A percentile compares a stretch with the other conserved stretches of the same genome.
phyloP scores from a whole-genome alignment of 2,329 filamentous ascomycete genomes.

The Dactylonectria estremocensis region DNA sequence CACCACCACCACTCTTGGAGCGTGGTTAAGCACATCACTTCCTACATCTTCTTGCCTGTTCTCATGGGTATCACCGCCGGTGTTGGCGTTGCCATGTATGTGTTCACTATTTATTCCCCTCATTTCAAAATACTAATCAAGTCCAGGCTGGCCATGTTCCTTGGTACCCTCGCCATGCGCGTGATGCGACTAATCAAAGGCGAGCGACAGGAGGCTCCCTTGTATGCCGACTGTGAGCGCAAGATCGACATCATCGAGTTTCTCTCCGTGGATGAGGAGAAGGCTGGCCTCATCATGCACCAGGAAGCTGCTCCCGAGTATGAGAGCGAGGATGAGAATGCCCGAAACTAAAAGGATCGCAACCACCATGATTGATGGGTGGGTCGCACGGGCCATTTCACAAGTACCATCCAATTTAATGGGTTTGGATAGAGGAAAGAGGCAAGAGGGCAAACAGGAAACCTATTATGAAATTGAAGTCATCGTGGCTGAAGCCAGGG shows the following conservation, averaged over 20 bases:
- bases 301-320: constrained; percentile 51
- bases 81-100: constrained; percentile 75
- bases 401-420: constrained; percentile 3
- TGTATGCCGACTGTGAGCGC: constrained; percentile 32
- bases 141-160: constrained; percentile 72
- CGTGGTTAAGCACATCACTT: constrained; percentile 69
- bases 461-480: constrained; percentile 20
- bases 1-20: constrained; percentile 58
- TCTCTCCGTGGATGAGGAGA: constrained; percentile 61
- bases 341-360: constrained; percentile 39
- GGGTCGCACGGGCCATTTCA: not conserved
- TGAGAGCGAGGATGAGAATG: constrained; percentile 41
- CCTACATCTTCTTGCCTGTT: constrained; percentile 77
- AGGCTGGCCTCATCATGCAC: constrained; percentile 64
- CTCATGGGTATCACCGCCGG: constrained; percentile 79
- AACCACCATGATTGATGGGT: not conserved
- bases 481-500: constrained; percentile 31
- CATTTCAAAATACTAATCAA: constrained; percentile 46
- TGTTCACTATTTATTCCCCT: constrained; percentile 32
- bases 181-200: constrained; percentile 66
- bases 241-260: constrained; percentile 58
- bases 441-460: constrained; percentile 15
- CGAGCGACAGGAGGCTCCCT: constrained; percentile 31
- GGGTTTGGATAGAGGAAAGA: constrained; percentile 9
- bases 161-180: constrained; percentile 74